These are phyloP conservation scores for Hirschfeldia incana DNA, from an alignment of 345 rosid species.

Conservation along the genomic window DNA sequence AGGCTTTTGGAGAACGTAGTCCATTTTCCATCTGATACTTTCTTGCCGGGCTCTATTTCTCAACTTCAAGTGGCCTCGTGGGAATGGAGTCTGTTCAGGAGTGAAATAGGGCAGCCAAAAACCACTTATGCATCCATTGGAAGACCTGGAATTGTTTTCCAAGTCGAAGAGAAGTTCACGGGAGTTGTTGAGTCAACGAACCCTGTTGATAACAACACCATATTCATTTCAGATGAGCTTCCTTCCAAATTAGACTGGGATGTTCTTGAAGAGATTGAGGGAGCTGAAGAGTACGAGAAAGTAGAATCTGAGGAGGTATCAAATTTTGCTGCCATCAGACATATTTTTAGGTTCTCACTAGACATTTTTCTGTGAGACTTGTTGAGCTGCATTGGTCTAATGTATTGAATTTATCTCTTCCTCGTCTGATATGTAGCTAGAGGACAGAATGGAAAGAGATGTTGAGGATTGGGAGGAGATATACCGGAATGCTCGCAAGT, in stretches of 20 bases:
- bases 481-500: constrained; percentile 83
- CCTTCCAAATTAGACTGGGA: constrained; percentile 73
- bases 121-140: constrained; percentile 33
- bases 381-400: constrained; percentile 25
- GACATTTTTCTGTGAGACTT: constrained; percentile 32
- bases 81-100: constrained; percentile 76
- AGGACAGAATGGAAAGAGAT: constrained; percentile 78
- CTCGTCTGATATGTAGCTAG: constrained; percentile 56
- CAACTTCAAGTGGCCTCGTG: constrained; percentile 58
- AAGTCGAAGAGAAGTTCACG: constrained; percentile 63
- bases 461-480: constrained; percentile 83
- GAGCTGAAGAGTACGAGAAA: constrained; percentile 69
- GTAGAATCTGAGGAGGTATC: constrained; percentile 86
- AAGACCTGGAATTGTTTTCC: constrained; percentile 52
- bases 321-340: constrained; percentile 43
- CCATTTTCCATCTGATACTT: constrained; percentile 72
- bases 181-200: constrained; percentile 44
- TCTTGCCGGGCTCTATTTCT: constrained; percentile 67
- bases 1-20: constrained; percentile 74
- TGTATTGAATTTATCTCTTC: constrained; percentile 28
- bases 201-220: constrained; percentile 47
- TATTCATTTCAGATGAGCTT: constrained; percentile 47
- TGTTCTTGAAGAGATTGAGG: constrained; percentile 61
- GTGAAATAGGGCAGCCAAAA: constrained; percentile 44
- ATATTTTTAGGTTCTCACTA: constrained; percentile 43